Conservation (phyloP, 1,284 basidiomycete genomes). For the Nidula niveotomentosa region DNA sequence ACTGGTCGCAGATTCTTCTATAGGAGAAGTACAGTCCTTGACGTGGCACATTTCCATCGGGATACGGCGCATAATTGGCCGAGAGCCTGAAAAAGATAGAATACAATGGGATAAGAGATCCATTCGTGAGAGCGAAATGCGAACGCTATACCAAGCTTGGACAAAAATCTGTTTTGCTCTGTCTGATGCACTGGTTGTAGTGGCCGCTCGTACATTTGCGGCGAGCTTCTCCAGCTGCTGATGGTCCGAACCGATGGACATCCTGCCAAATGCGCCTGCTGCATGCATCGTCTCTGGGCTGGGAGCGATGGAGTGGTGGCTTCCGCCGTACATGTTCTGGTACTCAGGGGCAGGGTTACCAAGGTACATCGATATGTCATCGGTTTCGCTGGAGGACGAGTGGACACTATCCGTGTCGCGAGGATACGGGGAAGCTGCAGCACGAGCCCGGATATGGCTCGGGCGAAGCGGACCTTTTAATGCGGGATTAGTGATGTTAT, state of each 20-base stretch:
- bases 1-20: constrained; percentile 85
- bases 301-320: constrained; percentile 44
- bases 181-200: constrained; percentile 85
- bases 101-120: constrained; percentile 6
- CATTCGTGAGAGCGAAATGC: constrained; percentile 10
- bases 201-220: constrained; percentile 82
- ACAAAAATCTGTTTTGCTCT: constrained; percentile 89
- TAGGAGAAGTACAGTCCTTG: constrained; percentile 92
- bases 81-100: constrained; percentile 59
- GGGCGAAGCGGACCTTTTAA: constrained; percentile 73
- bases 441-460: constrained; percentile 73
- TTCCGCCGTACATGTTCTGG: constrained; percentile 53
- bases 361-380: constrained; percentile 79
- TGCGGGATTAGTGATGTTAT: constrained; percentile 66
- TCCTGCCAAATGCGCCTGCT: constrained; percentile 67
- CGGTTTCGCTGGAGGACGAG: constrained; percentile 82
- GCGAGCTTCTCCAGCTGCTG: constrained; percentile 83
- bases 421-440: constrained; percentile 77
- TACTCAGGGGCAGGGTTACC: constrained; percentile 56
- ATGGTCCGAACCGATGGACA: constrained; percentile 74
- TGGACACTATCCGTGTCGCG: constrained; percentile 82
- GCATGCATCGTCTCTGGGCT: constrained; percentile 67
- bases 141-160: constrained; percentile 68
- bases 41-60: constrained; percentile 85
- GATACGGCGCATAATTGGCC: constrained; percentile 87